Conservation (phyloP, 2,329 filamentous ascomycete genomes). For the Pseudophaeomoniella oleicola region DNA sequence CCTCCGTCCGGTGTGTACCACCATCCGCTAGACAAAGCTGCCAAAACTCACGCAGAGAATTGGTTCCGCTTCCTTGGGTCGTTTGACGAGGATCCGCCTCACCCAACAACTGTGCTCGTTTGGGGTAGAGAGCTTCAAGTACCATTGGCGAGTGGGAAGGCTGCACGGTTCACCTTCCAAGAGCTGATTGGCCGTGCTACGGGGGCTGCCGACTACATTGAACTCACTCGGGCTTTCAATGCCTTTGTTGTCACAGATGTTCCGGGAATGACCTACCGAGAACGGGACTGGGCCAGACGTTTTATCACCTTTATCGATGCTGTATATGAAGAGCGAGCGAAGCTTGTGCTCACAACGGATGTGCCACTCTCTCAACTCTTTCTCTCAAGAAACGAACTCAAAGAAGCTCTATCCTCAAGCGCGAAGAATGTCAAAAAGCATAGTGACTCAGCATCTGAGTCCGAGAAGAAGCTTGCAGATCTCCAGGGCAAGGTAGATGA, state of each 20-base stretch:
- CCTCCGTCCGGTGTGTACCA: slow-evolving; percentile 92
- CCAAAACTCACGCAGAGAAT: slow-evolving; percentile 69
- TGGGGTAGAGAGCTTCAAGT: slow-evolving; percentile 89
- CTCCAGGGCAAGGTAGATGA: slow-evolving; percentile 19
- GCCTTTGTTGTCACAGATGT: slow-evolving; percentile 85
- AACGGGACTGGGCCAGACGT: slow-evolving; percentile 73
- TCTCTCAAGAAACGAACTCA: slow-evolving; percentile 56
- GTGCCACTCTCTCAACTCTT: slow-evolving; percentile 79
- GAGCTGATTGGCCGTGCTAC: slow-evolving; percentile 81
- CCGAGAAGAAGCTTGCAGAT: slow-evolving; percentile 21
- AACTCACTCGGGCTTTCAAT: slow-evolving; percentile 78
- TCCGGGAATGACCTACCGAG: slow-evolving; percentile 75
- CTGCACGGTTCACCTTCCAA: slow-evolving; percentile 83
- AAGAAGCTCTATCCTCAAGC: slow-evolving; percentile 36
- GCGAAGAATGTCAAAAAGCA: slow-evolving; percentile 11
- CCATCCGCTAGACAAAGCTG: slow-evolving; percentile 65
- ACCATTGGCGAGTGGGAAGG: slow-evolving; percentile 72
- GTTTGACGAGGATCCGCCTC: slow-evolving; percentile 58
- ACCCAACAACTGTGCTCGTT: slow-evolving; percentile 64
- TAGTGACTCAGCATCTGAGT: slow-evolving; percentile 6
- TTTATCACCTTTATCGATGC: slow-evolving; percentile 98
- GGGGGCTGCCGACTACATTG: slow-evolving; percentile 87
- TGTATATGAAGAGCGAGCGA: slow-evolving; percentile 84
- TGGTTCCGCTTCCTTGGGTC: slow-evolving; percentile 96
- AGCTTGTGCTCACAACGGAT: slow-evolving; percentile 81